A percentile compares a stretch with the other conserved stretches of the same genome.
Conservation (phyloP, 495 filamentous ascomycete species). For the Hypoxylon cercidicola region DNA sequence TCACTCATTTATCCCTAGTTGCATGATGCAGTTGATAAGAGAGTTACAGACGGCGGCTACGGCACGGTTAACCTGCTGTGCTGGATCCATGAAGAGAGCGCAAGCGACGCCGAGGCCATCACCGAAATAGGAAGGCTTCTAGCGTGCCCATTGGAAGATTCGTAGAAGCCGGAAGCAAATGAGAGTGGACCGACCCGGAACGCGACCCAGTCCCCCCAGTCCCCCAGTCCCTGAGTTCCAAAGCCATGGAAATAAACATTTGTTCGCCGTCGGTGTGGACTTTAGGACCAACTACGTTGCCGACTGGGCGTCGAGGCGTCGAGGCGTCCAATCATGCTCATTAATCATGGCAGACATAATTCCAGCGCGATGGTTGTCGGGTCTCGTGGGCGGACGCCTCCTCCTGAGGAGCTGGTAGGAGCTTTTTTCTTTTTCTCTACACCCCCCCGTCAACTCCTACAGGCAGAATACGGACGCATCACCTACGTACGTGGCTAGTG, state of each 20-base stretch:
- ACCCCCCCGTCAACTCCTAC: slow-evolving; percentile 14
- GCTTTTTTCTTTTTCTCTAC: slow-evolving; percentile 11
- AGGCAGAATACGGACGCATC: slow-evolving; percentile 31
- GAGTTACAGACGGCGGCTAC: slow-evolving; percentile 30
- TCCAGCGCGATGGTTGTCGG: slow-evolving; percentile 37
- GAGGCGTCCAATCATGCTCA: slow-evolving; percentile 33
- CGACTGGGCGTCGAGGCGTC: slow-evolving; percentile 16
- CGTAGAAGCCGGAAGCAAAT: slow-evolving; percentile 28
- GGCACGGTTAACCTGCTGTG: slow-evolving; percentile 23
- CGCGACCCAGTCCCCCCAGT: slow-evolving; percentile 25
- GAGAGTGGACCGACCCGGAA: slow-evolving; percentile 34
- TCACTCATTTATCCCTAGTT: slow-evolving; percentile 15
- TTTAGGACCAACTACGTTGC: slow-evolving; percentile 31
- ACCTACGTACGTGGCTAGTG: slow-evolving; percentile 33
- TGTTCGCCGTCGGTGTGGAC: slow-evolving; percentile 37
- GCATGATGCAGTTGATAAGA: slow-evolving; percentile 26
- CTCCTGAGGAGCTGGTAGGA: slow-evolving; percentile 25
- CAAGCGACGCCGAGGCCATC: slow-evolving; percentile 8
- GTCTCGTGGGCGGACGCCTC: slow-evolving; percentile 22
- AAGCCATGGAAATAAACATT: slow-evolving; percentile 36
- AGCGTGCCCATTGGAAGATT: slow-evolving; percentile 30
- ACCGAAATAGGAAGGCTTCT: slow-evolving; percentile 35
- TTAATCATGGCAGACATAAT: slow-evolving; percentile 10
- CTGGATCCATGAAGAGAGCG: slow-evolving; percentile 12
- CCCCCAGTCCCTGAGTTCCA: slow-evolving; percentile 26